phyloP scores from a whole-genome alignment of 1,139 yeast genomes.

The Candida gigantensis region DNA sequence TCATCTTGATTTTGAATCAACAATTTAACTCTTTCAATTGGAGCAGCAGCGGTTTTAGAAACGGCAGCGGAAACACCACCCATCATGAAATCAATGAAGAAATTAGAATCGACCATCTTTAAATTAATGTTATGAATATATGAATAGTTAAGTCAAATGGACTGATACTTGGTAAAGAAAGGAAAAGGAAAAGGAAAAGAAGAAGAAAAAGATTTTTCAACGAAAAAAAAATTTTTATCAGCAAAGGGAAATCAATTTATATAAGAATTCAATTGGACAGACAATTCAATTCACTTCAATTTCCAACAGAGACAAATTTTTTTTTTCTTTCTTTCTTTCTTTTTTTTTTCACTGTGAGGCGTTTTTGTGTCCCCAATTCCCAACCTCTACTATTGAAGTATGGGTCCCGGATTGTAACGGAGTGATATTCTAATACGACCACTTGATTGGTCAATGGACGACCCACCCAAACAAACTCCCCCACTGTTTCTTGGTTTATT shows the following conservation, averaged over 20 bases:
- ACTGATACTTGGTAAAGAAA: constrained; percentile 10
- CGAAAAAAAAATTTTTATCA: neutral
- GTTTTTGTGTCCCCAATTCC: too few species aligned
- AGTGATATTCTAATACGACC: neutral
- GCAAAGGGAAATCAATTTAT: constrained; percentile 3
- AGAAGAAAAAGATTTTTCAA: constrained; percentile 8
- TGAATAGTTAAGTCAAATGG: constrained; percentile 5
- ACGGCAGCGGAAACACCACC: constrained; percentile 62
- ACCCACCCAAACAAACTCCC: too few species aligned
- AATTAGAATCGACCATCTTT: constrained; percentile 21
- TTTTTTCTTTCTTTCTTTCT: constrained; percentile 3
- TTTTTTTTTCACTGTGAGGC: neutral
- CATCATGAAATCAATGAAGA: constrained; percentile 48
- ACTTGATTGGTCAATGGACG: neutral
- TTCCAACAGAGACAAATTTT: too few species aligned
- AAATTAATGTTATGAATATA: constrained; percentile 13
- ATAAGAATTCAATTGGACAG: constrained; percentile 1
- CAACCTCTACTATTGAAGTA: neutral
- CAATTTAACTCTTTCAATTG: constrained; percentile 56
- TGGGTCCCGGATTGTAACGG: neutral
- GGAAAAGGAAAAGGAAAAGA: constrained; percentile 12
- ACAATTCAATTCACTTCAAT: too few species aligned
- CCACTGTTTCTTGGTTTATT: too few species aligned
- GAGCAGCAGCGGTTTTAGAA: constrained; percentile 57
- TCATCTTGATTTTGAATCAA: constrained; percentile 57